phyloP scores from a whole-genome alignment of 129 eudicot genomes.

The Pittosporum tobira region DNA sequence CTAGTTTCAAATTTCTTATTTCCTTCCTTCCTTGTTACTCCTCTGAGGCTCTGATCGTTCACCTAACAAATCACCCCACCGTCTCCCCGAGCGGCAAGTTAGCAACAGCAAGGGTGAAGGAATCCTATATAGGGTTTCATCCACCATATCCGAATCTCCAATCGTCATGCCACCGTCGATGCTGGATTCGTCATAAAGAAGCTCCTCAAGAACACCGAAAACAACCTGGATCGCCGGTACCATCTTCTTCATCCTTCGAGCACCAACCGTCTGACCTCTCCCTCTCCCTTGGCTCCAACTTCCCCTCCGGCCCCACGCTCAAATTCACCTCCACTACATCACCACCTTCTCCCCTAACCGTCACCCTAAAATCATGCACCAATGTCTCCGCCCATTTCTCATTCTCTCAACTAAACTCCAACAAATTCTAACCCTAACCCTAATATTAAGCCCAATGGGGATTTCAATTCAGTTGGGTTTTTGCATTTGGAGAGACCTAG shows the following conservation, averaged over 20 bases:
- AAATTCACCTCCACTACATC: no score
- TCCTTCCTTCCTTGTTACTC: no score
- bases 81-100: constrained; percentile 9
- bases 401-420: no score
- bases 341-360: no score
- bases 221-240: constrained; percentile 78
- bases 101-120: constrained; percentile 27
- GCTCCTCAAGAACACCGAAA: constrained; percentile 66
- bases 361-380: no score
- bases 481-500: constrained; percentile 42
- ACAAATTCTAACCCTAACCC: constrained; percentile 21
- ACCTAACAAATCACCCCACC: no score
- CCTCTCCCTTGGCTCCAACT: no score
- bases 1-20: no score
- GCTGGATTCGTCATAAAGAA: constrained; percentile 46
- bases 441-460: constrained; percentile 6
- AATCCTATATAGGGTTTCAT: constrained; percentile 30
- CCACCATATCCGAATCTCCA: constrained; percentile 41
- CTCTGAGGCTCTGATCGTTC: no score
- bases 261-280: no score
- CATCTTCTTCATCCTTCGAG: constrained; percentile 54
- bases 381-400: no score
- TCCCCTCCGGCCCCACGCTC: no score
- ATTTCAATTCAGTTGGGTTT: constrained; percentile 33
- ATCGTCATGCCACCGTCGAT: constrained; percentile 48